Percentiles rank a stretch among this genome's conserved stretches.
Conservation (phyloP, 2,329 filamentous ascomycete species). For the Fusarium sp. region DNA sequence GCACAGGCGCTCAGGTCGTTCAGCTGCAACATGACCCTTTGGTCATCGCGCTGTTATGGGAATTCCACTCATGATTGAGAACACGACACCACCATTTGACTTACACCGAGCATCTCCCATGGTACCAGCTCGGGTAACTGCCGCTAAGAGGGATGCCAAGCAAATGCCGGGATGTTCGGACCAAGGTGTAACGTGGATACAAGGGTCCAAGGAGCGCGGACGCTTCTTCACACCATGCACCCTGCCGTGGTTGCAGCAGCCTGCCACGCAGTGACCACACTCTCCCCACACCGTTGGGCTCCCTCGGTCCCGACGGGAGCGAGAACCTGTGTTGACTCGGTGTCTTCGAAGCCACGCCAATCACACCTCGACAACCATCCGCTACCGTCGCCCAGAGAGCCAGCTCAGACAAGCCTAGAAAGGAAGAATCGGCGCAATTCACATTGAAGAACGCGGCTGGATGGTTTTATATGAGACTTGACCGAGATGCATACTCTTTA, state of each 20-base stretch:
- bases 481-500: background rate
- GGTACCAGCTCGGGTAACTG: slow-evolving; percentile 26
- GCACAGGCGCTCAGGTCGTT: background rate
- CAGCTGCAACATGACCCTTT: background rate
- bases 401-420: background rate
- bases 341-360: slow-evolving; percentile 32
- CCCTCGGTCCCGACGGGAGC: slow-evolving; percentile 46
- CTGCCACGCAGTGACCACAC: slow-evolving; percentile 13
- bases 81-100: slow-evolving; percentile 16
- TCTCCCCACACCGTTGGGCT: slow-evolving; percentile 42
- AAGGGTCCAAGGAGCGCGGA: slow-evolving; percentile 24
- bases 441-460: background rate
- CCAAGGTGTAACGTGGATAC: slow-evolving; percentile 43
- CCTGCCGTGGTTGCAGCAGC: slow-evolving; percentile 22
- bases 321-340: slow-evolving; percentile 39
- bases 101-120: slow-evolving; percentile 23
- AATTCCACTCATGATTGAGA: slow-evolving; percentile 9
- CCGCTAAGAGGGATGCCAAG: slow-evolving; percentile 34
- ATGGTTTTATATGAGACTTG: background rate
- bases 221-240: background rate
- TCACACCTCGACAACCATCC: slow-evolving; percentile 12
- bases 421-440: background rate
- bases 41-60: background rate
- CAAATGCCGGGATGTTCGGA: slow-evolving; percentile 33
- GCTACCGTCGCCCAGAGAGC: slow-evolving; percentile 17